Conservation (phyloP, 2,329 filamentous ascomycete genomes). For the Fusarium odoratissimum region DNA sequence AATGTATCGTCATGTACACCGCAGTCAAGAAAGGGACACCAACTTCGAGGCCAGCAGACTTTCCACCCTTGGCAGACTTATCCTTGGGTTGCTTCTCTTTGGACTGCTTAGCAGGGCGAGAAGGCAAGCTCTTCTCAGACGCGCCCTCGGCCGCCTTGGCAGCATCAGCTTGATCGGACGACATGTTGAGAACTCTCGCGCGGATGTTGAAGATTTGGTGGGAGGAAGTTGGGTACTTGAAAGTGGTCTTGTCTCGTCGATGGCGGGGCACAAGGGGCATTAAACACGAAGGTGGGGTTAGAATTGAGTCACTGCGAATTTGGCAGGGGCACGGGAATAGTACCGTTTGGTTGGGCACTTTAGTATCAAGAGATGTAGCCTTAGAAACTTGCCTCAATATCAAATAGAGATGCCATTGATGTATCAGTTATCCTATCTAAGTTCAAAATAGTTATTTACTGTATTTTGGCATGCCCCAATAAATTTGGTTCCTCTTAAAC, state of each 20-base stretch:
- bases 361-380: neutral
- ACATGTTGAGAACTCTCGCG: conserved; percentile 48
- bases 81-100: conserved; percentile 51
- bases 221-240: conserved; percentile 43
- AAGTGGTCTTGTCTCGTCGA: conserved; percentile 29
- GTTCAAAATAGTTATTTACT: neutral
- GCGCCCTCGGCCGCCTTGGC: conserved; percentile 51
- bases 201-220: conserved; percentile 38
- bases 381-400: conserved; percentile 2
- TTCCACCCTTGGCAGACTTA: conserved; percentile 63
- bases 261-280: conserved; percentile 49
- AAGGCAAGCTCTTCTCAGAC: conserved; percentile 50
- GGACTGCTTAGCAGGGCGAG: conserved; percentile 52
- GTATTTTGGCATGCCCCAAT: neutral
- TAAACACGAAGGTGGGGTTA: conserved; percentile 50
- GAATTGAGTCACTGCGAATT: conserved; percentile 47
- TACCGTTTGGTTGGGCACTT: neutral
- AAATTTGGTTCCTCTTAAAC: neutral
- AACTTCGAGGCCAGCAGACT: conserved; percentile 68
- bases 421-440: neutral
- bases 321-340: conserved; percentile 11
- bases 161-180: conserved; percentile 52
- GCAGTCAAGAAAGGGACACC: conserved; percentile 18
- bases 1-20: neutral
- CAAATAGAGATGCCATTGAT: neutral